A percentile compares a stretch with the other conserved stretches of the same genome.
phyloP scores from a whole-genome alignment of 108 stramenopile genomes.

The Ochromonas danica region DNA sequence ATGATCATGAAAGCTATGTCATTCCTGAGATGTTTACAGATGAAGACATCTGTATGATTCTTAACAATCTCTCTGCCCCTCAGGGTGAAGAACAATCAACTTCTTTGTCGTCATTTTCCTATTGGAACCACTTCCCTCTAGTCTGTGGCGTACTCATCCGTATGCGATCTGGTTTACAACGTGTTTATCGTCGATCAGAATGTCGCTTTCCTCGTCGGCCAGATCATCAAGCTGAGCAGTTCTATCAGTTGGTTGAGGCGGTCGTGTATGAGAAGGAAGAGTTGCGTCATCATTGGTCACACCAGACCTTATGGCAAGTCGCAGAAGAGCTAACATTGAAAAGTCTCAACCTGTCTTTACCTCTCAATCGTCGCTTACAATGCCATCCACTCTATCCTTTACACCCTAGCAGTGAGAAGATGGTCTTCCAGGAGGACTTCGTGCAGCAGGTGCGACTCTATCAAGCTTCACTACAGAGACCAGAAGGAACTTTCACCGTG shows the following conservation, averaged over 20 bases:
- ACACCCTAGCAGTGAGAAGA: neutral
- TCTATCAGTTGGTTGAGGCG: neutral
- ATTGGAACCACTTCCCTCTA: neutral
- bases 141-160: neutral
- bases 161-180: neutral
- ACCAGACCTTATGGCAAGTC: neutral
- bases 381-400: constrained; percentile 6
- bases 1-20: no score
- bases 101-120: no score
- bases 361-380: neutral
- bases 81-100: no score
- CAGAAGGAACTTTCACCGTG: neutral
- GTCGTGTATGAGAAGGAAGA: neutral
- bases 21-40: no score
- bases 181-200: neutral
- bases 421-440: neutral
- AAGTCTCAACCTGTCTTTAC: neutral
- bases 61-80: no score
- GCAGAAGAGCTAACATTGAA: neutral
- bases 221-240: neutral
- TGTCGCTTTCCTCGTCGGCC: neutral
- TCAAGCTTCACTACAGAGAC: neutral
- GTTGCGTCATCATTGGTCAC: neutral
- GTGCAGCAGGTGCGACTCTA: neutral
- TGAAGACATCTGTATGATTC: no score